A percentile compares a stretch with the other conserved stretches of the same genome.
Conservation (phyloP, 2,329 filamentous ascomycete species). For the Aureobasidium sp. region DNA sequence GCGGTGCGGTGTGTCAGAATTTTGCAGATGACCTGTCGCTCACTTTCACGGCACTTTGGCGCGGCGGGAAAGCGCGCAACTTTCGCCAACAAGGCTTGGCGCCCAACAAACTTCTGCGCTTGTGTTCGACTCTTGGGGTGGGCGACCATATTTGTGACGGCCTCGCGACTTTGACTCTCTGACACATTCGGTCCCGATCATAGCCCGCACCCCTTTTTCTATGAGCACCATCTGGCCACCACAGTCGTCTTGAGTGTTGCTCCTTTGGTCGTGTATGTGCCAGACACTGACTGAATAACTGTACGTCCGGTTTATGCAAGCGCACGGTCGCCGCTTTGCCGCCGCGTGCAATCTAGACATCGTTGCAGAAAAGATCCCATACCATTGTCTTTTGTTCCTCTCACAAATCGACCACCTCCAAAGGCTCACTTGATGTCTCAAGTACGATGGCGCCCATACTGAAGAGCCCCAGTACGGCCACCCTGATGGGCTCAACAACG, state of each 20-base stretch:
- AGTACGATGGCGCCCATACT: not conserved
- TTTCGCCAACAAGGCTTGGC: not conserved
- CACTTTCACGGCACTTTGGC: slow-evolving; percentile 7
- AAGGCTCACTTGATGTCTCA: no score
- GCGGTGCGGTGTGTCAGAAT: slow-evolving; percentile 9
- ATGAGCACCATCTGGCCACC: not conserved
- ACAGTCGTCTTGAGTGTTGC: not conserved
- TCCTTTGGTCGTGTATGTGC: not conserved
- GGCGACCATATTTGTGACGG: slow-evolving; percentile 1
- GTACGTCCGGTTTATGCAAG: not conserved
- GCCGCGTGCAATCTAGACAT: not conserved
- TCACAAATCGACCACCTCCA: not conserved
- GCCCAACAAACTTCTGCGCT: not conserved
- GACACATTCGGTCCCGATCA: not conserved
- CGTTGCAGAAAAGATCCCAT: not conserved
- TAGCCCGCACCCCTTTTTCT: not conserved
- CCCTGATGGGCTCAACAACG: not conserved
- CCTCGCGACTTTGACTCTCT: not conserved
- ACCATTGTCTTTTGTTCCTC: not conserved
- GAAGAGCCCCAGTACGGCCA: no score
- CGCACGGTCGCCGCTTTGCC: not conserved
- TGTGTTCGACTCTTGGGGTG: slow-evolving; percentile 11
- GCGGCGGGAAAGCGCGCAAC: slow-evolving; percentile 3
- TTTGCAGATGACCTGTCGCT: not conserved
- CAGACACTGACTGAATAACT: not conserved